These are phyloP conservation scores for Corynespora cassiicola DNA, from an alignment of 2,329 filamentous ascomycete species.

Conservation along the genomic window DNA sequence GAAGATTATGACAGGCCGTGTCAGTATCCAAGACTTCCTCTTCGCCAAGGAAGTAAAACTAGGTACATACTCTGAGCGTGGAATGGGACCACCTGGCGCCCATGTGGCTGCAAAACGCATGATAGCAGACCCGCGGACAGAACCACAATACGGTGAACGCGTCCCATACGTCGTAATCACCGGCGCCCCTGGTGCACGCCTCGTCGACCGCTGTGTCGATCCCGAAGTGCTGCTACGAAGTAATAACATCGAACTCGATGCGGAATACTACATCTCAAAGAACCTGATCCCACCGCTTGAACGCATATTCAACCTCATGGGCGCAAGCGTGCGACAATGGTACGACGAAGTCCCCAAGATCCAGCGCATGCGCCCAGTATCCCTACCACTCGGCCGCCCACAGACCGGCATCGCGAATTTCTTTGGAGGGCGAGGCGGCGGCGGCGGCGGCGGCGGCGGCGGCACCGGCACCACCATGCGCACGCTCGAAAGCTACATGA, in stretches of 20 bases:
- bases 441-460: too few relatives aligned
- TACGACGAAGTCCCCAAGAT: slow-evolving; percentile 97
- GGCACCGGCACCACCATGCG: slow-evolving; percentile 57
- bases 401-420: slow-evolving; percentile 17
- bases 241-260: slow-evolving; percentile 80
- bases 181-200: slow-evolving; percentile 81
- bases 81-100: slow-evolving; percentile 82
- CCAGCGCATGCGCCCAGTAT: slow-evolving; percentile 73
- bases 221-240: slow-evolving; percentile 82
- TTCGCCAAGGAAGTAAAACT: slow-evolving; percentile 92
- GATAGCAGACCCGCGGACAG: slow-evolving; percentile 82
- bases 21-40: slow-evolving; percentile 94
- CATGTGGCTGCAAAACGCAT: slow-evolving; percentile 86
- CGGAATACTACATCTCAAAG: slow-evolving; percentile 96
- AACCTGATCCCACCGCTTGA: slow-evolving; percentile 95
- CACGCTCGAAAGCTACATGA: slow-evolving; percentile 95
- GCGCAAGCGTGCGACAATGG: slow-evolving; percentile 89
- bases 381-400: slow-evolving; percentile 23
- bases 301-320: slow-evolving; percentile 94
- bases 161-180: slow-evolving; percentile 94
- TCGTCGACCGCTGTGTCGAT: slow-evolving; percentile 88
- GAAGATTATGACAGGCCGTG: slow-evolving; percentile 88
- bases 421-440: too few relatives aligned
- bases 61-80: slow-evolving; percentile 84
- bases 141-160: slow-evolving; percentile 94